Conservation (phyloP, 139 green algal species). For the Closterium sp. region DNA sequence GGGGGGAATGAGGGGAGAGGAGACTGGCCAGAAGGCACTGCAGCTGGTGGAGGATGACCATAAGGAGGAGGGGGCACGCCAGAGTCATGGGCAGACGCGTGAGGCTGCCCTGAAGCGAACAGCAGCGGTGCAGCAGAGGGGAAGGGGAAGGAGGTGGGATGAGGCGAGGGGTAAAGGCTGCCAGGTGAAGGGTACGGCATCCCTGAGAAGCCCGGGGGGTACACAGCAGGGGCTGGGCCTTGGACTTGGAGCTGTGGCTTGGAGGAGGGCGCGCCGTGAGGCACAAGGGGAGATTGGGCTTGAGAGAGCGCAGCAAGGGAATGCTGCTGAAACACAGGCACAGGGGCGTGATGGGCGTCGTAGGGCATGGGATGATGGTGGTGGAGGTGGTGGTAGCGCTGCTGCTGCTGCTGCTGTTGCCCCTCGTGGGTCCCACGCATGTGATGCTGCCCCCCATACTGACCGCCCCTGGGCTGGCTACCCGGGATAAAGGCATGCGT, state of each 20-base stretch:
- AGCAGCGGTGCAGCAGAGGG: not conserved
- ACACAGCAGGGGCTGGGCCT: no score
- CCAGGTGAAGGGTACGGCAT: not conserved
- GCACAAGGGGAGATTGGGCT: not conserved
- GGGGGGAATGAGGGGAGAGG: not conserved
- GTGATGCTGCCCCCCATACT: not conserved
- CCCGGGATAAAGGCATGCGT: not conserved
- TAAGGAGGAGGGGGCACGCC: not conserved
- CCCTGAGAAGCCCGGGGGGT: no score
- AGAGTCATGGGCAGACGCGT: not conserved
- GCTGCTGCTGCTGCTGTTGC: not conserved
- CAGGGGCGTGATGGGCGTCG: not conserved
- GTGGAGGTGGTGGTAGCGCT: conserved; percentile 6
- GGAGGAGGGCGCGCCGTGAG: not conserved
- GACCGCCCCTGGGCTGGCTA: no score
- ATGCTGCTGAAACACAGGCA: not conserved
- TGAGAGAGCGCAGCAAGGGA: not conserved
- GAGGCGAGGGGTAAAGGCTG: not conserved
- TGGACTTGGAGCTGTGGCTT: no score
- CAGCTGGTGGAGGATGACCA: not conserved
- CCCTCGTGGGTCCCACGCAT: not conserved
- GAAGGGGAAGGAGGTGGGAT: not conserved
- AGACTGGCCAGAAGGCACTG: not conserved
- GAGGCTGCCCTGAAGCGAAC: not conserved
- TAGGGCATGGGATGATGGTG: not conserved